These are phyloP conservation scores for Ustilago bromivora DNA, from an alignment of 1,284 basidiomycete species.

Conservation along the genomic window DNA sequence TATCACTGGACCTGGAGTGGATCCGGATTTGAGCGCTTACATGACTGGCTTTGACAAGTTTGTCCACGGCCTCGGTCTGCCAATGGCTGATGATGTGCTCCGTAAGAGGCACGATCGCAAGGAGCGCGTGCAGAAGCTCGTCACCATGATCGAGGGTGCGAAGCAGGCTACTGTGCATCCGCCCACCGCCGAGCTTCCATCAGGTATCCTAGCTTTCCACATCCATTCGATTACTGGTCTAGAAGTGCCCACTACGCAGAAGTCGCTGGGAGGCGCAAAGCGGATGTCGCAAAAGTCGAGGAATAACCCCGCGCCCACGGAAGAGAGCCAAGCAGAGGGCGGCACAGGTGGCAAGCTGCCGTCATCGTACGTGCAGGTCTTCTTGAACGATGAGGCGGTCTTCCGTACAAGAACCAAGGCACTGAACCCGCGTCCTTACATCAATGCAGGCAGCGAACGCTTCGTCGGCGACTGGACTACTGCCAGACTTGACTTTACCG, in stretches of 20 bases:
- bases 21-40: constrained; percentile 29
- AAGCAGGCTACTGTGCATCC: constrained; percentile 50
- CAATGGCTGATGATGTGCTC: constrained; percentile 56
- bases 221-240: constrained; percentile 61
- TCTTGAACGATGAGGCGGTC: constrained; percentile 65
- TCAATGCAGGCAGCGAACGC: constrained; percentile 64
- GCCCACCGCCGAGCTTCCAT: constrained; percentile 42
- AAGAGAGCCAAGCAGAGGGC: constrained; percentile 51
- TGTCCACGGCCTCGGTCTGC: constrained; percentile 55
- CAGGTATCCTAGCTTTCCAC: constrained; percentile 64
- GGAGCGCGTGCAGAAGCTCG: constrained; percentile 54
- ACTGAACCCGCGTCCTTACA: constrained; percentile 61
- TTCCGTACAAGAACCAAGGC: constrained; percentile 62
- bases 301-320: constrained; percentile 28
- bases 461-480: constrained; percentile 58
- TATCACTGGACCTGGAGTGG: background rate
- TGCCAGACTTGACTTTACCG: constrained; percentile 58
- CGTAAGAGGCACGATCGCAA: constrained; percentile 48
- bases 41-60: constrained; percentile 63
- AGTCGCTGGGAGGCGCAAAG: constrained; percentile 45
- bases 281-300: constrained; percentile 38
- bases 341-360: constrained; percentile 51
- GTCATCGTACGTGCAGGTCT: constrained; percentile 63
- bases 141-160: constrained; percentile 53
- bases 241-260: constrained; percentile 53